Percentiles rank a stretch among this genome's conserved stretches.
phyloP scores from a whole-genome alignment of 345 rosid genomes.

The Linum lewisii region DNA sequence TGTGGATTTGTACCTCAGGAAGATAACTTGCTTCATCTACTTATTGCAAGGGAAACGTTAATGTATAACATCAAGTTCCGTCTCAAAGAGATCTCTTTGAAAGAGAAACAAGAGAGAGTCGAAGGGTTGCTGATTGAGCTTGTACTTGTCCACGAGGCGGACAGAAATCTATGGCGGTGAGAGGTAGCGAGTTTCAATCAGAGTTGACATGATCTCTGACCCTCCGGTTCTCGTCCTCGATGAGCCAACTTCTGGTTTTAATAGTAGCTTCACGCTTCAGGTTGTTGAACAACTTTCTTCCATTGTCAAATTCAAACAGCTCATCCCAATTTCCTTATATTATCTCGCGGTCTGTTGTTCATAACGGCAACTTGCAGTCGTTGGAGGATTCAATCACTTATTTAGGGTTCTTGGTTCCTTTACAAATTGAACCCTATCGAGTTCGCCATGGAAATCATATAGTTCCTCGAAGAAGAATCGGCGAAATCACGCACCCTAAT shows the following conservation, averaged over 20 bases:
- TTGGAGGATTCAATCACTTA: conserved; percentile 50
- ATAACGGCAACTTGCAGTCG: conserved; percentile 49
- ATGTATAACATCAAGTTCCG: conserved; percentile 68
- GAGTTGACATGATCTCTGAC: conserved; percentile 23
- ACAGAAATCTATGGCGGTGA: conserved; percentile 25
- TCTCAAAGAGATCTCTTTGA: conserved; percentile 37
- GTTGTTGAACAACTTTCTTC: conserved; percentile 21
- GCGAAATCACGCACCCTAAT: background rate
- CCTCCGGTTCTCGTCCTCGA: conserved; percentile 22
- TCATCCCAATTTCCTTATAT: conserved; percentile 17
- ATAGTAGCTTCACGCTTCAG: conserved; percentile 18
- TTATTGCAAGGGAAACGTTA: conserved; percentile 74
- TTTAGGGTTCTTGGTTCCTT: conserved; percentile 60
- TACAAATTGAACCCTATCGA: conserved; percentile 59
- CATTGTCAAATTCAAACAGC: conserved; percentile 17
- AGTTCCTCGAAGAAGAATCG: conserved; percentile 28
- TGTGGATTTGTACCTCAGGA: conserved; percentile 90
- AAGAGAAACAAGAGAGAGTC: conserved; percentile 54
- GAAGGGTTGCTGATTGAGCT: conserved; percentile 60
- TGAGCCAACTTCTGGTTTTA: conserved; percentile 26
- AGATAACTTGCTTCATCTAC: conserved; percentile 61
- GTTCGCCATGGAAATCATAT: conserved; percentile 76
- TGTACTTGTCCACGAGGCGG: conserved; percentile 42
- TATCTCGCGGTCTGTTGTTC: conserved; percentile 24
- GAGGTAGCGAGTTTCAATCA: conserved; percentile 24